A percentile compares a stretch with the other conserved stretches of the same genome.
phyloP scores from a whole-genome alignment of 139 green algal genomes.

The Bryopsis sp. region DNA sequence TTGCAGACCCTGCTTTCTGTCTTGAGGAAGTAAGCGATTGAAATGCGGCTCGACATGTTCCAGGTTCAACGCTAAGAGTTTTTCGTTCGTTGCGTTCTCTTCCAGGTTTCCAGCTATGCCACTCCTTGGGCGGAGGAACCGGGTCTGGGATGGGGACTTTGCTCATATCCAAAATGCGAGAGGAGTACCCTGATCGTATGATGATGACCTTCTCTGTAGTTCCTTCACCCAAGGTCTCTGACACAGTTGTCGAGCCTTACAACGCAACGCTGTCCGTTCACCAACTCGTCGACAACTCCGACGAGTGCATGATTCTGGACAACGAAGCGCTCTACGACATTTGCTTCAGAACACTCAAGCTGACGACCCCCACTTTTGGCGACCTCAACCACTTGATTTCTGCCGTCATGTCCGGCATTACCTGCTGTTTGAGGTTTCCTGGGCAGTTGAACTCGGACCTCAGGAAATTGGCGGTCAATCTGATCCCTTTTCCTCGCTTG shows the following conservation, averaged over 20 bases:
- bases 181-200: slow-evolving; percentile 81
- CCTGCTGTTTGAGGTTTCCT: slow-evolving; percentile 91
- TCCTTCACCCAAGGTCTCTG: slow-evolving; percentile 52
- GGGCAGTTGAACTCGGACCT: slow-evolving; percentile 90
- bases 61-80: too few species aligned
- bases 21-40: too few species aligned
- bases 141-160: slow-evolving; percentile 92
- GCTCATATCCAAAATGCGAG: slow-evolving; percentile 85
- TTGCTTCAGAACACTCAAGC: slow-evolving; percentile 96
- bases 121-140: slow-evolving; percentile 93
- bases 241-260: slow-evolving; percentile 84
- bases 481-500: slow-evolving; percentile 89
- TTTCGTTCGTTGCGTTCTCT: too few species aligned
- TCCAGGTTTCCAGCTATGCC: slow-evolving; percentile 88
- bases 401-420: slow-evolving; percentile 87
- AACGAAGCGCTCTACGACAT: slow-evolving; percentile 90
- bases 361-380: slow-evolving; percentile 86
- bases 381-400: slow-evolving; percentile 92
- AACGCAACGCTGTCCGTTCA: slow-evolving; percentile 81
- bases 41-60: too few species aligned
- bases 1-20: too few species aligned
- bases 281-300: slow-evolving; percentile 89
- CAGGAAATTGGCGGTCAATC: slow-evolving; percentile 85
- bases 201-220: slow-evolving; percentile 73
- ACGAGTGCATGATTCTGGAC: slow-evolving; percentile 91